Conservation (phyloP, 208 protist species). For the Phytomonas sp. region DNA sequence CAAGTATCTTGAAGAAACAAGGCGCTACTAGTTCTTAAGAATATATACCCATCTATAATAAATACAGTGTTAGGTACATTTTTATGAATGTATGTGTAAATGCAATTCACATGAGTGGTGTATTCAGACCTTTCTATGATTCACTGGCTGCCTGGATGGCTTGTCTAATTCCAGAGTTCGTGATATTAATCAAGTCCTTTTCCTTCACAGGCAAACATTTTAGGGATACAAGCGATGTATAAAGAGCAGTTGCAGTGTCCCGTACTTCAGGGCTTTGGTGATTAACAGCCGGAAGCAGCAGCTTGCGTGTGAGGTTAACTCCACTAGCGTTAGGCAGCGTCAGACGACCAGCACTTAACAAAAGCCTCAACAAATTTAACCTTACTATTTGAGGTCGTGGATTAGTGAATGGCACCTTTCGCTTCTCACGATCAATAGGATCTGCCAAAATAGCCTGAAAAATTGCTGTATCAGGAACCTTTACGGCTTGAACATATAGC, state of each 20-base stretch:
- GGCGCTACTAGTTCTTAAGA: background rate
- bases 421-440: constrained; percentile 61
- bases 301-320: constrained; percentile 31
- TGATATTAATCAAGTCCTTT: constrained; percentile 42
- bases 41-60: background rate
- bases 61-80: background rate
- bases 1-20: background rate
- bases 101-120: background rate
- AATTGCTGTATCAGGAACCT: constrained; percentile 25
- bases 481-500: constrained; percentile 33
- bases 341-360: constrained; percentile 16
- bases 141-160: constrained; percentile 13
- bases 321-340: constrained; percentile 3
- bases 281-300: constrained; percentile 70
- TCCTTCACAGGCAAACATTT: constrained; percentile 30
- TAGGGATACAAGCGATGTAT: constrained; percentile 25
- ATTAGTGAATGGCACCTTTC: constrained; percentile 42
- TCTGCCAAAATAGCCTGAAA: constrained; percentile 50
- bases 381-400: constrained; percentile 57
- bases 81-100: background rate
- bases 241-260: constrained; percentile 43
- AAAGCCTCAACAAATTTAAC: constrained; percentile 43
- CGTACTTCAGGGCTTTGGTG: constrained; percentile 73
- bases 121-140: background rate
- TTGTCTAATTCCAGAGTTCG: constrained; percentile 54